These are phyloP conservation scores for Sisymbrium irio DNA, from an alignment of 345 rosid species.

Conservation along the genomic window DNA sequence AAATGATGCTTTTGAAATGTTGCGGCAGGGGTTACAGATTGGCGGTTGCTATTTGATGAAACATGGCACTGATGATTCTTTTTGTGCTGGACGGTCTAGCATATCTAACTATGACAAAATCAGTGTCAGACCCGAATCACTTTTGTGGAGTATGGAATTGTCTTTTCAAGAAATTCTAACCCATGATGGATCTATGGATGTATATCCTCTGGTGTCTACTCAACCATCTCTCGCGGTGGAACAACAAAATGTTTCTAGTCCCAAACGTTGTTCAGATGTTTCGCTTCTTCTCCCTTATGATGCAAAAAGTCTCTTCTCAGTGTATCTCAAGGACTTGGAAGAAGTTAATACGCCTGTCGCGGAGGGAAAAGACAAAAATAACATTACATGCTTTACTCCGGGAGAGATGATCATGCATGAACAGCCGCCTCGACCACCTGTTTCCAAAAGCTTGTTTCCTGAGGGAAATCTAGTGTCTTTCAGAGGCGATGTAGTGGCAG, in stretches of 20 bases:
- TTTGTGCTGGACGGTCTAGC: slow-evolving; percentile 41
- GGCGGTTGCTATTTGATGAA: slow-evolving; percentile 66
- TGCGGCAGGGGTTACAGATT: slow-evolving; percentile 67
- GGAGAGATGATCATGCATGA: slow-evolving; percentile 8
- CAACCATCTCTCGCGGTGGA: slow-evolving; percentile 29
- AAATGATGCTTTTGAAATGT: slow-evolving; percentile 13
- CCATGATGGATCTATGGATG: slow-evolving; percentile 26
- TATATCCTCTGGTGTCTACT: slow-evolving; percentile 31
- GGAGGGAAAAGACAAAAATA: slow-evolving; percentile 31
- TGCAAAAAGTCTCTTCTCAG: slow-evolving; percentile 37
- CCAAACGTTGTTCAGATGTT: slow-evolving; percentile 47
- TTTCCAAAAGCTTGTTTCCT: slow-evolving; percentile 46
- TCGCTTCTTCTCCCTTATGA: slow-evolving; percentile 48
- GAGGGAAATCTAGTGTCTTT: slow-evolving; percentile 57
- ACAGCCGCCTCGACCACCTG: slow-evolving; percentile 30
- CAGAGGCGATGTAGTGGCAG: slow-evolving; percentile 51
- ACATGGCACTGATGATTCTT: slow-evolving; percentile 47
- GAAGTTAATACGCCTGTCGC: slow-evolving; percentile 30
- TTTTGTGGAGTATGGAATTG: slow-evolving; percentile 55
- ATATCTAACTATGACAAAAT: slow-evolving; percentile 40
- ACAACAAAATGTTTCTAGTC: slow-evolving; percentile 6
- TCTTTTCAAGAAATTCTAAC: slow-evolving; percentile 40
- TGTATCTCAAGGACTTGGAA: slow-evolving; percentile 41
- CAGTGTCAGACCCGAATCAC: slow-evolving; percentile 40
- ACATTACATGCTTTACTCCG: slow-evolving; percentile 26